Evolutionary conservation across 2,329 filamentous ascomycete genomes (phyloP).

Genomic region (Trichoderma guizhouense): DNA sequence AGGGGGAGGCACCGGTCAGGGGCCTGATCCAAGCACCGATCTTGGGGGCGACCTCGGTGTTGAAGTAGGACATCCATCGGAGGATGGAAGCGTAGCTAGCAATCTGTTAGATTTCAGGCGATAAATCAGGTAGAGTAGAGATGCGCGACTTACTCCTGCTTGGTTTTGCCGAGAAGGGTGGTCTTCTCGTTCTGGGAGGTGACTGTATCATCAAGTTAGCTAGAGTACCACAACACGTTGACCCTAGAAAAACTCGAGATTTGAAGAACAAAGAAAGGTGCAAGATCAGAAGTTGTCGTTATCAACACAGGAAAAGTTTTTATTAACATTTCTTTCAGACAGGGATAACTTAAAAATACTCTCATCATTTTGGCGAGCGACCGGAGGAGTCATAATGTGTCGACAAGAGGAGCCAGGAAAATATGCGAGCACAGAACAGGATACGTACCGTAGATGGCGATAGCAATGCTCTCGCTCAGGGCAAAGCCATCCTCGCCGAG

Average conservation of each 20-base stretch:
- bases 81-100: slow-evolving; percentile 86
- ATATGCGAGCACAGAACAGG: slow-evolving; percentile 18
- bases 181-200: slow-evolving; percentile 99
- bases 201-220: slow-evolving; percentile 56
- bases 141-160: slow-evolving; percentile 74
- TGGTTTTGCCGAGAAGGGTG: slow-evolving; percentile 97
- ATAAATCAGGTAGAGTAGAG: not conserved
- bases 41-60: slow-evolving; percentile 73
- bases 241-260: slow-evolving; percentile 23
- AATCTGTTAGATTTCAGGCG: slow-evolving; percentile 25
- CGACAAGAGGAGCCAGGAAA: slow-evolving; percentile 7
- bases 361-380: slow-evolving; percentile 58
- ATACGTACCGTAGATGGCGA: slow-evolving; percentile 93
- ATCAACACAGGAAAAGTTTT: slow-evolving; percentile 69
- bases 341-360: slow-evolving; percentile 91
- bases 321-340: slow-evolving; percentile 65
- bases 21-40: slow-evolving; percentile 83
- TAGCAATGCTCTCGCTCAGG: slow-evolving; percentile 86
- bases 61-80: slow-evolving; percentile 97
- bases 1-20: slow-evolving; percentile 73
- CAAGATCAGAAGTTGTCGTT: slow-evolving; percentile 74
- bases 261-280: slow-evolving; percentile 28
- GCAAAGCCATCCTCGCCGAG: slow-evolving; percentile 87
- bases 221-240: not conserved
- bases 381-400: slow-evolving; percentile 6